Evolutionary conservation across 768 basidiomycete genomes (phyloP).

Genomic region (Ephemerocybe angulata): DNA sequence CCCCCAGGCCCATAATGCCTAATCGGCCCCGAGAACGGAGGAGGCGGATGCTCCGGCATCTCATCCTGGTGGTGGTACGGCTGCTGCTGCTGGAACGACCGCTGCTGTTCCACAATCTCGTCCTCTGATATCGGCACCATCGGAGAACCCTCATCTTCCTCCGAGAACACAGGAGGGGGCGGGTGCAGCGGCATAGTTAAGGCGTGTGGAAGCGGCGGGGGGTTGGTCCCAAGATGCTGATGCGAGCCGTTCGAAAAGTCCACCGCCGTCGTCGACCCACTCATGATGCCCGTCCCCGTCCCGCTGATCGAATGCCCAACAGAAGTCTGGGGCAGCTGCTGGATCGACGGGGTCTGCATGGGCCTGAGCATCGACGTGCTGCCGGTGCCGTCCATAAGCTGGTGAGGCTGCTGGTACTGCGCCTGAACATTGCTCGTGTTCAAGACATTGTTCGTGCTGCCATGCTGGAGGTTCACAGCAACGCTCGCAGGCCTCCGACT

Average conservation of each 20-base stretch:
- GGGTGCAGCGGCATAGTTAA: neutral
- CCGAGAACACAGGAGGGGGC: slow-evolving; percentile 13
- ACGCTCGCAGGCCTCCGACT: slow-evolving; percentile 1
- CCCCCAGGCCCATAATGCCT: slow-evolving; percentile 24
- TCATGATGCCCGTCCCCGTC: slow-evolving; percentile 1
- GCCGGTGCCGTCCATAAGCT: too few species aligned
- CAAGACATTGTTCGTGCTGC: too few species aligned
- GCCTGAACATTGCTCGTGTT: too few species aligned
- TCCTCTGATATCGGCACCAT: slow-evolving; percentile 22
- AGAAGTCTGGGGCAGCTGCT: neutral
- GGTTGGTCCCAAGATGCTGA: neutral
- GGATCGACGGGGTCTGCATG: neutral
- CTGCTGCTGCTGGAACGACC: neutral
- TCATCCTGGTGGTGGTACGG: neutral
- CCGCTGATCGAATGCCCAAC: slow-evolving; percentile 7
- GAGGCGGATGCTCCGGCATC: neutral
- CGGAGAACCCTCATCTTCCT: slow-evolving; percentile 9
- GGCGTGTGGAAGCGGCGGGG: neutral
- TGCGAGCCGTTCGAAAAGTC: slow-evolving; percentile 3
- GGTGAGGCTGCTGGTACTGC: neutral
- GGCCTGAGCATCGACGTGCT: neutral
- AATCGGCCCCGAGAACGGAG: neutral
- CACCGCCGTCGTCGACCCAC: slow-evolving; percentile 1
- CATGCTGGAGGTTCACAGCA: neutral
- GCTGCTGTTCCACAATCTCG: slow-evolving; percentile 16